A percentile compares a stretch with the other conserved stretches of the same genome.
Conservation (phyloP, 2,329 filamentous ascomycete species). For the Monosporascus ibericus region DNA sequence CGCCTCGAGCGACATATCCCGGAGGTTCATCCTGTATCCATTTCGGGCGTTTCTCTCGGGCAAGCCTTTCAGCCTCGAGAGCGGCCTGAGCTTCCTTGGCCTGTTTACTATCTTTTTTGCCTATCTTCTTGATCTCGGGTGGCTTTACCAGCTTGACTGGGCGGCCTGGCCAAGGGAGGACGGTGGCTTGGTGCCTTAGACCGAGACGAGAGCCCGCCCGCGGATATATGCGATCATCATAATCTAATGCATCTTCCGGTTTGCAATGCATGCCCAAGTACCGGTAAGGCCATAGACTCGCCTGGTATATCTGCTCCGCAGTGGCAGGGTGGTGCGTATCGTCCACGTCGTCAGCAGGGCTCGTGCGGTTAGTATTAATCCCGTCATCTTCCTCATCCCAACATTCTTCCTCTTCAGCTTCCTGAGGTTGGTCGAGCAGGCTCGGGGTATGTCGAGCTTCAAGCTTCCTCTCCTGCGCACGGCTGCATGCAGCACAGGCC, state of each 20-base stretch:
- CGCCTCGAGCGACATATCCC: slow-evolving; percentile 79
- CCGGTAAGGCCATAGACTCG: slow-evolving; percentile 91
- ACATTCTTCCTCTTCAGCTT: slow-evolving; percentile 59
- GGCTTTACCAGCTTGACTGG: slow-evolving; percentile 89
- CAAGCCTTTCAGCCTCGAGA: slow-evolving; percentile 73
- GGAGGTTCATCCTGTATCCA: slow-evolving; percentile 89
- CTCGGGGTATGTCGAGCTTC: slow-evolving; percentile 85
- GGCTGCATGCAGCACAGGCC: slow-evolving; percentile 93
- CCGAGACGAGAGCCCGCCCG: slow-evolving; percentile 89
- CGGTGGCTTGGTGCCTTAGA: slow-evolving; percentile 83
- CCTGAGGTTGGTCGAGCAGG: slow-evolving; percentile 59
- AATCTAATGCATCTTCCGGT: slow-evolving; percentile 90
- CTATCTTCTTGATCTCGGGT: slow-evolving; percentile 74
- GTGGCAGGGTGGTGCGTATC: slow-evolving; percentile 55
- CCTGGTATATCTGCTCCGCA: slow-evolving; percentile 83
- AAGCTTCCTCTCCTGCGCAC: slow-evolving; percentile 87
- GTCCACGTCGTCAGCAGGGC: slow-evolving; percentile 55
- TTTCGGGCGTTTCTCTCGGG: slow-evolving; percentile 76
- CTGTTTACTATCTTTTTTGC: slow-evolving; percentile 70
- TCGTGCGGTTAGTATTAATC: slow-evolving; percentile 54
- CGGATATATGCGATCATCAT: slow-evolving; percentile 95
- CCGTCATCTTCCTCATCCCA: slow-evolving; percentile 68
- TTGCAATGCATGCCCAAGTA: slow-evolving; percentile 95
- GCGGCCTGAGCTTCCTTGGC: slow-evolving; percentile 75
- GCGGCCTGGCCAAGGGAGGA: slow-evolving; percentile 77